phyloP scores from a whole-genome alignment of 305 asterid species.

The Striga hermonthica region DNA sequence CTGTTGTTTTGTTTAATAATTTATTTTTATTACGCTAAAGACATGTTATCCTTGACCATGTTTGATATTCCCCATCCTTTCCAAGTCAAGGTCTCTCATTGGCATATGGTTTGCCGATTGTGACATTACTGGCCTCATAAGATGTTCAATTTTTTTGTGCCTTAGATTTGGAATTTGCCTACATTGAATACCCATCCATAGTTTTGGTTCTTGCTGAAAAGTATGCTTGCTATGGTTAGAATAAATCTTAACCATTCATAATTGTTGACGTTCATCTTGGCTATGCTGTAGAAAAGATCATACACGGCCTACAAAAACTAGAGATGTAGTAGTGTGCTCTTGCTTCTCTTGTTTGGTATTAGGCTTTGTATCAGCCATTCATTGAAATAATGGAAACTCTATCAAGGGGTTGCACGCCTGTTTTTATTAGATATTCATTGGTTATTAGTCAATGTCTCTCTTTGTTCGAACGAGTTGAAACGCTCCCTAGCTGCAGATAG shows the following conservation, averaged over 20 bases:
- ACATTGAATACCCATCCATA: background rate
- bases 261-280: background rate
- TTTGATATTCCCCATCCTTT: constrained; percentile 1
- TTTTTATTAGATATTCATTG: too few relatives aligned
- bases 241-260: background rate
- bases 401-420: too few relatives aligned
- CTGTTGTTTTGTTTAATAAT: constrained; percentile 15
- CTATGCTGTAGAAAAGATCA: too few relatives aligned
- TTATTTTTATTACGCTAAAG: background rate
- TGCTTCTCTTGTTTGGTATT: too few relatives aligned
- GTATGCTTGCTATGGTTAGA: background rate
- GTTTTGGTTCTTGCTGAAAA: background rate
- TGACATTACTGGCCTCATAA: too few relatives aligned
- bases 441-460: too few relatives aligned
- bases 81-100: background rate
- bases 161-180: background rate
- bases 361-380: too few relatives aligned
- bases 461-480: too few relatives aligned
- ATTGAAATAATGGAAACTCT: too few relatives aligned
- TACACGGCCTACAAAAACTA: too few relatives aligned
- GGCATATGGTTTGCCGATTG: background rate
- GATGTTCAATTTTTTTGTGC: background rate
- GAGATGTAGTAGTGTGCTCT: too few relatives aligned
- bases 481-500: too few relatives aligned
- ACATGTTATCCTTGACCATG: background rate